These are phyloP conservation scores for Fusarium tricinctum DNA, from an alignment of 2,329 filamentous ascomycete species.

Conservation along the genomic window DNA sequence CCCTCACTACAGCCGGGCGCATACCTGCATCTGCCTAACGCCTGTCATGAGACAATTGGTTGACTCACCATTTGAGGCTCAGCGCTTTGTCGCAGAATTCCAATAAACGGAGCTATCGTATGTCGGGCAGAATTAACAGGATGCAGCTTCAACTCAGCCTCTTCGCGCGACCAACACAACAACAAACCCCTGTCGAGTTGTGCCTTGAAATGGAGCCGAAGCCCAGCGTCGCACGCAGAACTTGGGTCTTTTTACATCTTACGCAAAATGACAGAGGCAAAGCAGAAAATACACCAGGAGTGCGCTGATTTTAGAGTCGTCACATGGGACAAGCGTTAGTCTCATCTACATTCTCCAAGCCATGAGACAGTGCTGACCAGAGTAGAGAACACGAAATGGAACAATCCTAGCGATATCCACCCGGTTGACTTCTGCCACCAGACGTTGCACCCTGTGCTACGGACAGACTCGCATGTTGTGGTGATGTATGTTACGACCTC, in stretches of 20 bases:
- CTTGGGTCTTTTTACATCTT: conserved; percentile 1
- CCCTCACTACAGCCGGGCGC: not conserved
- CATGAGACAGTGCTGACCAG: not conserved
- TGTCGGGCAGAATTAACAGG: not conserved
- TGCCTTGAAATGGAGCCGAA: not conserved
- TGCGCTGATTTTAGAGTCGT: conserved; percentile 17
- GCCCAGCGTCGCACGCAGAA: not conserved
- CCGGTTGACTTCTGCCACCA: conserved; percentile 3
- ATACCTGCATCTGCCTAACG: not conserved
- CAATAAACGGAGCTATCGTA: not conserved
- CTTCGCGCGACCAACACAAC: not conserved
- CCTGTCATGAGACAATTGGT: not conserved
- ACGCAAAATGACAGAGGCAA: not conserved
- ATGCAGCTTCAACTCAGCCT: not conserved
- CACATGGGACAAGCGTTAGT: conserved; percentile 30
- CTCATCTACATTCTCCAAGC: fast-evolving
- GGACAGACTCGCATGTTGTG: conserved; percentile 24
- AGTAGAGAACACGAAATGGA: not conserved
- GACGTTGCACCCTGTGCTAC: not conserved
- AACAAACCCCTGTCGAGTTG: not conserved
- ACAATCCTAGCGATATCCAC: not conserved
- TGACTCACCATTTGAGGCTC: not conserved
- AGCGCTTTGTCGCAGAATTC: not conserved
- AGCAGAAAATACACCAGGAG: not conserved
- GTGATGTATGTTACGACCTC: conserved; percentile 2